phyloP scores from a whole-genome alignment of 139 green algal genomes.

The Chlorella sorokiniana region DNA sequence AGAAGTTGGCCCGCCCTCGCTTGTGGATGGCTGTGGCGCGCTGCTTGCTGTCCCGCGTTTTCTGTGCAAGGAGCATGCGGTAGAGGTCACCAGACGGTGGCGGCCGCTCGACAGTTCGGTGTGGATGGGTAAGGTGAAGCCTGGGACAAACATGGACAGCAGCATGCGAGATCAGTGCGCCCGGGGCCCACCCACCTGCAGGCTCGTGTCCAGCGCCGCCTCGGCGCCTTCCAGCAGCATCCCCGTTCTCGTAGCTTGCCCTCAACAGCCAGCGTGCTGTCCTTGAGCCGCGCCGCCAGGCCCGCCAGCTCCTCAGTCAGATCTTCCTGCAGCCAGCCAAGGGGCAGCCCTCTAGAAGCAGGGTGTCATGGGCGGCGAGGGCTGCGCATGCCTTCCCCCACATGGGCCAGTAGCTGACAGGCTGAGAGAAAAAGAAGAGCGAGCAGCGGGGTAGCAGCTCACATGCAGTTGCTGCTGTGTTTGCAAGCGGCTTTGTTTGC shows the following conservation, averaged over 20 bases:
- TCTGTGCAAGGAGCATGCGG: neutral
- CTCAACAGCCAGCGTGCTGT: slow-evolving; percentile 54
- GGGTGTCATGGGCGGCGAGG: neutral
- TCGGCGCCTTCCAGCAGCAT: slow-evolving; percentile 52
- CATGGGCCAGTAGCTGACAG: neutral
- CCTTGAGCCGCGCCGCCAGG: slow-evolving; percentile 49
- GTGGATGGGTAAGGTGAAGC: no score
- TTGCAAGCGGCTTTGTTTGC: slow-evolving; percentile 14
- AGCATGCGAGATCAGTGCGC: neutral
- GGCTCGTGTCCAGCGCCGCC: slow-evolving; percentile 42
- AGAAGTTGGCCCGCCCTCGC: slow-evolving; percentile 44
- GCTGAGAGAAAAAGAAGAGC: no score
- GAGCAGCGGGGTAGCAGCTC: neutral
- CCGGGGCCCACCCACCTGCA: neutral
- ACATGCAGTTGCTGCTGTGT: slow-evolving; percentile 32
- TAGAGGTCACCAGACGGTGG: neutral
- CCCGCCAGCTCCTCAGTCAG: slow-evolving; percentile 59
- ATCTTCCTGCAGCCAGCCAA: slow-evolving; percentile 40
- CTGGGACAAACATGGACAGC: neutral
- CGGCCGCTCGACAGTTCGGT: no score
- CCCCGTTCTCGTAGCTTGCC: slow-evolving; percentile 36
- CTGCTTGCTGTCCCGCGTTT: slow-evolving; percentile 14
- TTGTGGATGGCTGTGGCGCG: slow-evolving; percentile 21
- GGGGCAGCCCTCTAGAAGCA: neutral
- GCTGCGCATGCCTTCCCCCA: neutral